Percentiles rank a stretch among this genome's conserved stretches.
These are phyloP conservation scores for Neolentinus lepideus DNA, from an alignment of 1,284 basidiomycete genomes.

Conservation along the genomic window DNA sequence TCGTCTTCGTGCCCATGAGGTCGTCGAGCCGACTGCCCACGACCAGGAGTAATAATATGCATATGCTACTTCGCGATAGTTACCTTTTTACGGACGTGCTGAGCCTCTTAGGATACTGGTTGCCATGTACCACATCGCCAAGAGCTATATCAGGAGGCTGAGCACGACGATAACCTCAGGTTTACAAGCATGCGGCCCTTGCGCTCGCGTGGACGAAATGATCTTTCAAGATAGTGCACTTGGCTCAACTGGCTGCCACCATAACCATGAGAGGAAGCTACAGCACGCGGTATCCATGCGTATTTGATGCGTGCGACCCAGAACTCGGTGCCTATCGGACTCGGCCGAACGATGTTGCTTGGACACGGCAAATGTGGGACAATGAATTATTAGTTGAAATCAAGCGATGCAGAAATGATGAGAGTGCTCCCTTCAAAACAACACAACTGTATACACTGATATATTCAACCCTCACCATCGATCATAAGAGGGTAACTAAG, in stretches of 20 bases:
- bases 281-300: constrained; percentile 1
- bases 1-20: not conserved
- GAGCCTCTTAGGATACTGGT: not conserved
- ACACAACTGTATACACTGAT: not conserved
- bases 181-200: not conserved
- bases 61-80: not conserved
- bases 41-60: not conserved
- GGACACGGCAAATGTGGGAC: not conserved
- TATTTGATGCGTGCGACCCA: not conserved
- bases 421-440: not conserved
- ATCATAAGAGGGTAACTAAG: not conserved
- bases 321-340: not conserved
- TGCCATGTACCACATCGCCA: not conserved
- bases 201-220: not conserved
- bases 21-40: not conserved
- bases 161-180: not conserved
- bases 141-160: not conserved
- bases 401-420: not conserved
- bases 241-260: not conserved
- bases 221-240: not conserved
- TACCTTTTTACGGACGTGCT: not conserved
- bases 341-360: not conserved
- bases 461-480: not conserved
- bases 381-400: not conserved
- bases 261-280: constrained; percentile 6